phyloP scores from a whole-genome alignment of 2,329 filamentous ascomycete genomes.

The Colletotrichum agaves region DNA sequence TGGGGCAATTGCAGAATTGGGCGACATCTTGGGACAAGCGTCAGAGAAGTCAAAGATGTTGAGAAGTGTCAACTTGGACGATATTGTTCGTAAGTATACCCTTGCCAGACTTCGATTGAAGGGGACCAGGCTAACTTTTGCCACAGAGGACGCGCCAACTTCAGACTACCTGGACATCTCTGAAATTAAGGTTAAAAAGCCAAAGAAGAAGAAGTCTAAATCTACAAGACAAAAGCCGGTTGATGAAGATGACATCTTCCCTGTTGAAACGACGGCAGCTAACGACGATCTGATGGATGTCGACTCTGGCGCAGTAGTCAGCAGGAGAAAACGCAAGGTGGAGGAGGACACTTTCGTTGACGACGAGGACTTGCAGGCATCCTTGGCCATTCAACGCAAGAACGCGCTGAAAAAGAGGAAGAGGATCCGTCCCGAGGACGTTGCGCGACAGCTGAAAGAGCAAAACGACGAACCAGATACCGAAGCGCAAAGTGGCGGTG shows the following conservation, averaged over 20 bases:
- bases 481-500: constrained; percentile 63
- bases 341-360: constrained; percentile 81
- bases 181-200: constrained; percentile 92
- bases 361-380: constrained; percentile 91
- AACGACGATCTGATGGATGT: constrained; percentile 77
- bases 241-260: constrained; percentile 72
- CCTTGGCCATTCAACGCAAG: constrained; percentile 83
- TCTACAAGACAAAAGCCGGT: constrained; percentile 74
- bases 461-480: constrained; percentile 66
- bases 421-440: constrained; percentile 84
- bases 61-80: constrained; percentile 83
- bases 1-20: constrained; percentile 74
- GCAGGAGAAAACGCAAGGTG: constrained; percentile 70
- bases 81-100: constrained; percentile 72
- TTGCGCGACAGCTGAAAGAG: constrained; percentile 81
- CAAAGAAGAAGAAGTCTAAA: constrained; percentile 92
- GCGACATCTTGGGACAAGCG: constrained; percentile 64
- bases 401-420: constrained; percentile 92
- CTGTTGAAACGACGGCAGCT: constrained; percentile 48
- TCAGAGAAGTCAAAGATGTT: constrained; percentile 68
- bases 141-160: constrained; percentile 70
- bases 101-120: constrained; percentile 1
- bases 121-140: constrained; percentile 45
- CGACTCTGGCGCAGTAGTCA: constrained; percentile 64
- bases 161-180: constrained; percentile 92